Evolutionary conservation across 106 monocot species (phyloP).

Genomic region (Dendrobium nobile): DNA sequence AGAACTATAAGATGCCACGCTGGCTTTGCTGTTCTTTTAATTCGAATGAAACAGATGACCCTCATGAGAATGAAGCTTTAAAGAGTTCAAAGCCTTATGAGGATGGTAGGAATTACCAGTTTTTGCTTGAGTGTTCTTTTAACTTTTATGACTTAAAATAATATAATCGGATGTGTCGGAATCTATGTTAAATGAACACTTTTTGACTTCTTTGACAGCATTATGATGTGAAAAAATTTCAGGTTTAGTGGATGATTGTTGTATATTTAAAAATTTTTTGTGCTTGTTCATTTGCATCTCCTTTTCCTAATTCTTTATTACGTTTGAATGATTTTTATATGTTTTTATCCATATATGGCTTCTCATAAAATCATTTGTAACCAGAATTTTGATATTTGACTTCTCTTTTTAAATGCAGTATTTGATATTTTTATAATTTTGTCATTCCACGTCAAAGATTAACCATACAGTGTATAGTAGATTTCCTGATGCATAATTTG

Average conservation of each 20-base stretch:
- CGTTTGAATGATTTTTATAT: not conserved
- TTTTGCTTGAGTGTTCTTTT: not conserved
- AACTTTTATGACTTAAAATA: not conserved
- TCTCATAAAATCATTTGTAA: not conserved
- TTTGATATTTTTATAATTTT: not conserved
- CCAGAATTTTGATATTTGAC: not conserved
- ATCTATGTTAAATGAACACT: not conserved
- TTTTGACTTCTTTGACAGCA: not conserved
- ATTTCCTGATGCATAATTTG: not conserved
- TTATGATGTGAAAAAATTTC: not conserved
- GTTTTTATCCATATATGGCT: not conserved
- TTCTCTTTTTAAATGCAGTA: too few species aligned
- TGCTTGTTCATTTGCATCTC: not conserved
- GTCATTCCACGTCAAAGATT: not conserved
- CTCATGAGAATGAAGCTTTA: conserved; percentile 3
- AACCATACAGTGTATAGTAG: not conserved
- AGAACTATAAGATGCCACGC: conserved; percentile 7
- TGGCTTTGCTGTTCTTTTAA: conserved; percentile 2
- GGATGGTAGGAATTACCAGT: not conserved
- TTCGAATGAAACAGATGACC: not conserved
- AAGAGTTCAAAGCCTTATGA: not conserved
- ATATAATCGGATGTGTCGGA: not conserved
- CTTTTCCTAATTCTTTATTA: not conserved
- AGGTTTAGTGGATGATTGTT: not conserved
- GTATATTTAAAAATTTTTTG: not conserved